phyloP scores from a whole-genome alignment of 2,329 filamentous ascomycete species.

The Cladophialophora immunda region DNA sequence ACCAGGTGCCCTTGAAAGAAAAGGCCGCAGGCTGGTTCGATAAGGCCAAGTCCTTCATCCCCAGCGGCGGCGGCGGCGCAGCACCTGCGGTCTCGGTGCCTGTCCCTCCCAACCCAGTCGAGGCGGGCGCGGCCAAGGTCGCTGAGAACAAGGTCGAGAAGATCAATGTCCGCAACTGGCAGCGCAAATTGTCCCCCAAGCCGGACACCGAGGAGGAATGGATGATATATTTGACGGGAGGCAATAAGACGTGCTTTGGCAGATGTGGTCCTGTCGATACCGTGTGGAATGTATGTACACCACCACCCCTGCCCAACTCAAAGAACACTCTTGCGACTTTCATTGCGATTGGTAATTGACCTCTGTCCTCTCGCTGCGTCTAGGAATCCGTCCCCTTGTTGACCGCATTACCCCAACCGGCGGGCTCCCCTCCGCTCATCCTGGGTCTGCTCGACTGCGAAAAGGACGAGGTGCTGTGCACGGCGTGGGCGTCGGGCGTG shows the following conservation, averaged over 20 bases:
- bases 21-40: slow-evolving; percentile 58
- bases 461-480: slow-evolving; percentile 65
- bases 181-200: slow-evolving; percentile 58
- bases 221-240: slow-evolving; percentile 69
- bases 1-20: slow-evolving; percentile 63
- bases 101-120: slow-evolving; percentile 45
- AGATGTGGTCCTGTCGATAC: slow-evolving; percentile 63
- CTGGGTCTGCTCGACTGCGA: slow-evolving; percentile 69
- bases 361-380: not conserved
- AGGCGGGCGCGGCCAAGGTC: slow-evolving; percentile 57
- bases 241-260: slow-evolving; percentile 71
- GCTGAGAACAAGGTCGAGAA: slow-evolving; percentile 60
- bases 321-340: not conserved
- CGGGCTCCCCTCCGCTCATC: slow-evolving; percentile 63
- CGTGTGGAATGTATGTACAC: slow-evolving; percentile 57
- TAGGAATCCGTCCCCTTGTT: slow-evolving; percentile 64
- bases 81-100: slow-evolving; percentile 38
- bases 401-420: slow-evolving; percentile 45
- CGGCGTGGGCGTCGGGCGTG: slow-evolving; percentile 65
- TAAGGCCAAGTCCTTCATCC: slow-evolving; percentile 63
- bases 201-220: slow-evolving; percentile 60
- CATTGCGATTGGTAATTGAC: not conserved
- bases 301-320: not conserved
- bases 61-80: slow-evolving; percentile 57
- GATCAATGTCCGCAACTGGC: slow-evolving; percentile 66